These are phyloP conservation scores for Candida glucosophila DNA, from an alignment of 1,139 yeast genomes.

Conservation along the genomic window DNA sequence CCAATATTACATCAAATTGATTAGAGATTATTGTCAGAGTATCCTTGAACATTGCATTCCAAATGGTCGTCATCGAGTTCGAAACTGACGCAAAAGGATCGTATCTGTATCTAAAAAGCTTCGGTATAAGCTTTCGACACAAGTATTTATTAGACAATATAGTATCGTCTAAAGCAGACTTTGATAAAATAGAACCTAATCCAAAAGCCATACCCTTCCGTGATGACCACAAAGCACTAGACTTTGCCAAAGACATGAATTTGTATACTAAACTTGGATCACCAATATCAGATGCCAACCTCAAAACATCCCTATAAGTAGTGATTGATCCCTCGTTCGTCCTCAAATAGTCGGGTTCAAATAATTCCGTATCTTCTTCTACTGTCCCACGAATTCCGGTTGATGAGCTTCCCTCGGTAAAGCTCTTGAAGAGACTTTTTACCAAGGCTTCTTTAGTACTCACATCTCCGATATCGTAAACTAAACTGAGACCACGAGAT, in stretches of 20 bases:
- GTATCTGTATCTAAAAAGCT: slow-evolving; percentile 72
- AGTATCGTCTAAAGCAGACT: slow-evolving; percentile 61
- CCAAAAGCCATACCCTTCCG: slow-evolving; percentile 94
- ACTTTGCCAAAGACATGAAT: slow-evolving; percentile 87
- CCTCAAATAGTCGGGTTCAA: slow-evolving; percentile 71
- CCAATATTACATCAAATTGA: slow-evolving; percentile 51
- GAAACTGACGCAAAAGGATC: slow-evolving; percentile 78
- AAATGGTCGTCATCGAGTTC: slow-evolving; percentile 78
- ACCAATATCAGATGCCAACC: slow-evolving; percentile 87
- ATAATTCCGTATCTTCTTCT: slow-evolving; percentile 72
- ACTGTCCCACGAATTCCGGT: slow-evolving; percentile 57
- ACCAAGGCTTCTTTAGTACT: slow-evolving; percentile 68
- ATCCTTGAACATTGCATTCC: slow-evolving; percentile 67
- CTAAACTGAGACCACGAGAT: slow-evolving; percentile 74
- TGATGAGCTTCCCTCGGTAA: slow-evolving; percentile 61
- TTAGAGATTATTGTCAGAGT: slow-evolving; percentile 44
- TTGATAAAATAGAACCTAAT: slow-evolving; percentile 74
- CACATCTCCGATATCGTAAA: slow-evolving; percentile 69
- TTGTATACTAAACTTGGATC: slow-evolving; percentile 91
- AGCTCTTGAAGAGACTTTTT: slow-evolving; percentile 65
- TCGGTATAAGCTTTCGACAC: slow-evolving; percentile 63
- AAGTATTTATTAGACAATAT: slow-evolving; percentile 46
- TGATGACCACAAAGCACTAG: slow-evolving; percentile 86
- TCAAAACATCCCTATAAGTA: slow-evolving; percentile 79
- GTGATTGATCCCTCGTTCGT: slow-evolving; percentile 84